phyloP scores from a whole-genome alignment of 2,329 filamentous ascomycete species.

The Talaromyces verruculosus region DNA sequence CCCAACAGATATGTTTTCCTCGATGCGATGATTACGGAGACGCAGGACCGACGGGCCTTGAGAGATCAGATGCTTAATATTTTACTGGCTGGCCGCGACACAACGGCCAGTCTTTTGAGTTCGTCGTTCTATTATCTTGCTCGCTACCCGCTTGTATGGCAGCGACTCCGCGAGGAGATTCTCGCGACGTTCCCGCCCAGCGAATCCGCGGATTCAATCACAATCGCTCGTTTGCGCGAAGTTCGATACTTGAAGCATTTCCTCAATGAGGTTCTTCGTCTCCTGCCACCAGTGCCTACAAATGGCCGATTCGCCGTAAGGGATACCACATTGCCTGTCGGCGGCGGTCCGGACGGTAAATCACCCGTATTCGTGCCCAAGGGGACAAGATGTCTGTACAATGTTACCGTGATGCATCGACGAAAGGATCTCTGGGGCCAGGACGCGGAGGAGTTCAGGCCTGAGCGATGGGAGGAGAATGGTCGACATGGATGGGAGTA shows the following conservation, averaged over 20 bases:
- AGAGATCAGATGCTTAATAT: slow-evolving; percentile 54
- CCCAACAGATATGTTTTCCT: slow-evolving; percentile 49
- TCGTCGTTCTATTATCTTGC: slow-evolving; percentile 44
- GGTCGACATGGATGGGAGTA: slow-evolving; percentile 52
- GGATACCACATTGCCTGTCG: slow-evolving; percentile 20
- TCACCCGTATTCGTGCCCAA: slow-evolving; percentile 66
- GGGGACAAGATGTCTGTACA: slow-evolving; percentile 66
- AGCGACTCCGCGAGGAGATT: slow-evolving; percentile 30
- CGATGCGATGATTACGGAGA: slow-evolving; percentile 48
- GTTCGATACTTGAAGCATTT: slow-evolving; percentile 22
- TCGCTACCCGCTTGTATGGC: slow-evolving; percentile 30
- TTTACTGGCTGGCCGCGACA: slow-evolving; percentile 55
- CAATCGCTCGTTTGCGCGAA: slow-evolving; percentile 31
- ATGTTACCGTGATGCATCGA: slow-evolving; percentile 70
- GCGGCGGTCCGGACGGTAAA: slow-evolving; percentile 32
- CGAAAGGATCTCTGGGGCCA: slow-evolving; percentile 53
- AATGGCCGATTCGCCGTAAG: slow-evolving; percentile 48
- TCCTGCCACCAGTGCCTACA: slow-evolving; percentile 56
- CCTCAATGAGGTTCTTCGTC: slow-evolving; percentile 25
- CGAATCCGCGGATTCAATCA: slow-evolving; percentile 27
- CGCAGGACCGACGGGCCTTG: slow-evolving; percentile 49
- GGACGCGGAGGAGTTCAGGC: slow-evolving; percentile 49
- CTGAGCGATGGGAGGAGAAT: slow-evolving; percentile 47
- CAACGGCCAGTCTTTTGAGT: slow-evolving; percentile 51
- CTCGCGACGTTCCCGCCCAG: slow-evolving; percentile 18